These are phyloP conservation scores for Penicillium sp. DNA, from an alignment of 2,329 filamentous ascomycete genomes.

Conservation along the genomic window DNA sequence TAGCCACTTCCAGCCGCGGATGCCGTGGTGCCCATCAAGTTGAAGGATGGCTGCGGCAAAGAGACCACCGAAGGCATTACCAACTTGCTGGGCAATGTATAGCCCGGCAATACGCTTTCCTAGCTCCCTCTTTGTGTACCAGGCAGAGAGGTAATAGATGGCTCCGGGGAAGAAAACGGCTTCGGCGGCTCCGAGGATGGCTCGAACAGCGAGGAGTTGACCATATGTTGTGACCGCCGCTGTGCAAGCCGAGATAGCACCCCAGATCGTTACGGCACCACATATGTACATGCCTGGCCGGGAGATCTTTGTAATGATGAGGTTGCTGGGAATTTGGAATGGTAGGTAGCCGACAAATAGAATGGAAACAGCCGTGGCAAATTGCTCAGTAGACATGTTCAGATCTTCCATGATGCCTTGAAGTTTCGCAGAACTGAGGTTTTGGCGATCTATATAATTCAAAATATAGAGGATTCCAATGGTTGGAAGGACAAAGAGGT, in stretches of 20 bases:
- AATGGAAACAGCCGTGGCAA: constrained; percentile 33
- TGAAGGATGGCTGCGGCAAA: constrained; percentile 30
- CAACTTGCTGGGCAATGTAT: constrained; percentile 31
- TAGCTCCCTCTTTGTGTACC: constrained; percentile 41
- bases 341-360: constrained; percentile 31
- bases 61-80: constrained; percentile 30
- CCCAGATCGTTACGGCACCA: constrained; percentile 59
- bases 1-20: constrained; percentile 31
- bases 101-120: constrained; percentile 34
- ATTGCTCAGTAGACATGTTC: constrained; percentile 38
- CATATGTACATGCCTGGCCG: constrained; percentile 55
- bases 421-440: constrained; percentile 42
- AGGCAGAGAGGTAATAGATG: constrained; percentile 42
- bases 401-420: constrained; percentile 45
- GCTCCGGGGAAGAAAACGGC: constrained; percentile 58
- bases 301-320: constrained; percentile 53
- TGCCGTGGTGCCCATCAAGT: constrained; percentile 22
- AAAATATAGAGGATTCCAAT: constrained; percentile 43
- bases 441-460: constrained; percentile 45
- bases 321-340: constrained; percentile 48
- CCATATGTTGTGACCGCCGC: constrained; percentile 55
- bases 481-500: constrained; percentile 32
- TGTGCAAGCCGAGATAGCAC: constrained; percentile 58
- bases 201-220: constrained; percentile 57
- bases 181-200: constrained; percentile 63